Evolutionary conservation across 441 rosid genomes (phyloP).

Genomic region (Jatropha multifida): DNA sequence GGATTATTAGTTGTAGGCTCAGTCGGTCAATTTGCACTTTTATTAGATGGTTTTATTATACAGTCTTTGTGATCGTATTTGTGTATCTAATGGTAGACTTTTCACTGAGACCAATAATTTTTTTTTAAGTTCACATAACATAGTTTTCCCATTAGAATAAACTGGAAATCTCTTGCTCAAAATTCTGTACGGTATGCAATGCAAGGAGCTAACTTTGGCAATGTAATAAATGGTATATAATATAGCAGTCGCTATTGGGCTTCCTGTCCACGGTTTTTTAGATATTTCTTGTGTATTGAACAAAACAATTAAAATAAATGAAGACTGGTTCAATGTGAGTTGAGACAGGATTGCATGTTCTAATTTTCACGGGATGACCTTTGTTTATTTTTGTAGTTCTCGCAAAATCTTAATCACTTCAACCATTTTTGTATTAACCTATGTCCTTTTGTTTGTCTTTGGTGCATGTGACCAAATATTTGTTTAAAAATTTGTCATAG

Average conservation of each 20-base stretch:
- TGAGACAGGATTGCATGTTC: slow-evolving; percentile 8
- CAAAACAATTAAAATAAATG: background rate
- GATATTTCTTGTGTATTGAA: background rate
- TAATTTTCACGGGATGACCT: background rate
- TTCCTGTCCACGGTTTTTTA: background rate
- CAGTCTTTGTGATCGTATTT: background rate
- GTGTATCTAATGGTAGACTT: background rate
- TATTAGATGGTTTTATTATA: background rate
- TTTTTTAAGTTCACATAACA: background rate
- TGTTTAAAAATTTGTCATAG: background rate
- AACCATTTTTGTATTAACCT: background rate
- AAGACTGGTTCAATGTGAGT: background rate
- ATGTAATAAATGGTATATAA: background rate
- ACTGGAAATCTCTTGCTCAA: background rate
- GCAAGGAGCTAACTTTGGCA: background rate
- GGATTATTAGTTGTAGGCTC: slow-evolving; percentile 4
- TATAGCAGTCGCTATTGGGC: background rate
- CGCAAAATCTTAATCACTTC: background rate
- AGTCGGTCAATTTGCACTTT: background rate
- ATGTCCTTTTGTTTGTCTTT: background rate
- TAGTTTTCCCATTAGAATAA: background rate
- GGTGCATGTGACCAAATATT: background rate
- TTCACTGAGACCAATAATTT: background rate
- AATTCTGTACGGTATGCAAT: background rate
- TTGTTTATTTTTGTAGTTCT: background rate